These are phyloP conservation scores for Avena atlantica DNA, from an alignment of 176 grass and related monocot species.

Conservation along the genomic window DNA sequence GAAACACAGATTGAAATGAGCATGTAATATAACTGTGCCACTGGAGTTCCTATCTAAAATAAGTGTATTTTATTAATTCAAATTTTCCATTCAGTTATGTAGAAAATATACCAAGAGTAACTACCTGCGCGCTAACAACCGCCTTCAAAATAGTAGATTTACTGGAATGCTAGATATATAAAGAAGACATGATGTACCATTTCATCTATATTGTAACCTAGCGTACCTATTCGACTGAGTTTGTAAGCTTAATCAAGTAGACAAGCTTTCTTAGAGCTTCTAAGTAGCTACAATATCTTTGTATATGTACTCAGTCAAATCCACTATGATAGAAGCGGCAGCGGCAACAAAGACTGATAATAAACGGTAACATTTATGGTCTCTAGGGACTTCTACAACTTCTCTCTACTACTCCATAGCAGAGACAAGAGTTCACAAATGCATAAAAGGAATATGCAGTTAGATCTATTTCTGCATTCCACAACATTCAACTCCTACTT, in stretches of 20 bases:
- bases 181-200: not conserved
- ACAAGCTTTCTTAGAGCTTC: not conserved
- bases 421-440: not conserved
- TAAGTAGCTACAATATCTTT: not conserved
- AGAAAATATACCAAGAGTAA: not conserved
- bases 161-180: not conserved
- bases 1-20: not conserved
- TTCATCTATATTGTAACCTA: not conserved
- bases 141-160: not conserved
- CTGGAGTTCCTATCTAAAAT: not conserved
- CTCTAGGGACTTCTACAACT: not conserved
- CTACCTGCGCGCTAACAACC: slow-evolving; percentile 14
- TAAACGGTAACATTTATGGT: not conserved
- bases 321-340: not conserved
- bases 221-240: not conserved
- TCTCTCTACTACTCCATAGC: not conserved
- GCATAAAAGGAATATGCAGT: not conserved
- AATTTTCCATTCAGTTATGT: not conserved
- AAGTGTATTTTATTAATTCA: not conserved
- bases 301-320: not conserved
- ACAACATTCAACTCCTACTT: not conserved
- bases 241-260: not conserved
- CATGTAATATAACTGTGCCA: not conserved
- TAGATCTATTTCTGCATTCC: not conserved
- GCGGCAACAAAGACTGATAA: not conserved